These are phyloP conservation scores for Polytrichum formosum DNA, from an alignment of 225 moss, liverwort and hornwort species.

Conservation along the genomic window DNA sequence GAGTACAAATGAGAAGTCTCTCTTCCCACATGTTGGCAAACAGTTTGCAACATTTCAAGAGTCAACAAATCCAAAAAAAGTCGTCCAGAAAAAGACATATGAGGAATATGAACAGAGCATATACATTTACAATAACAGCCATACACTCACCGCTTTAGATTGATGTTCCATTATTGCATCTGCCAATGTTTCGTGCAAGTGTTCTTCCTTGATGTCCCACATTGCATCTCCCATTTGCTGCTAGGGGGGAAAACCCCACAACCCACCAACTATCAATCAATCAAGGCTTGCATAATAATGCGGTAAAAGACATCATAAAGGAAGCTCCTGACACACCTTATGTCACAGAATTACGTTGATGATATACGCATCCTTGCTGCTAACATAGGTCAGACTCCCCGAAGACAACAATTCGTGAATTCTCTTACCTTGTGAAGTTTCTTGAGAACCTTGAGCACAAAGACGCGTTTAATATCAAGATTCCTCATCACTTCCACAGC, in stretches of 20 bases:
- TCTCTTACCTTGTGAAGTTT: slow-evolving; percentile 34
- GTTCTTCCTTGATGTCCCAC: not conserved
- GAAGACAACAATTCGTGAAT: not conserved
- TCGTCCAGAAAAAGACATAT: slow-evolving; percentile 5
- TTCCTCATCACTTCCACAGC: slow-evolving; percentile 38
- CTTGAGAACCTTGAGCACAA: slow-evolving; percentile 35
- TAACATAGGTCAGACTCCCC: not conserved
- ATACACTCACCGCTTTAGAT: not conserved
- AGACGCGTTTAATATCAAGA: slow-evolving; percentile 30
- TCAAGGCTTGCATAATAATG: not conserved
- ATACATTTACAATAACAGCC: not conserved
- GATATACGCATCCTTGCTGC: not conserved
- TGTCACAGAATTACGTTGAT: not conserved
- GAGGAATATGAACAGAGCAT: slow-evolving; percentile 4
- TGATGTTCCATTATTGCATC: not conserved
- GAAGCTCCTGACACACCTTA: not conserved
- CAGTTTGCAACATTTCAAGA: not conserved
- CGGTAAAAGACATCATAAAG: not conserved
- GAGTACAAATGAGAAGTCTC: not conserved
- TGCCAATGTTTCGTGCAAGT: not conserved
- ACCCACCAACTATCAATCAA: not conserved
- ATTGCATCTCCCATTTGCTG: not conserved
- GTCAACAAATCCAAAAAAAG: slow-evolving; percentile 7
- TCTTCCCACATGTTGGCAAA: not conserved
- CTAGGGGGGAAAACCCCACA: not conserved